Conservation (phyloP, 305 asterid species). For the Fraxinus albicans region DNA sequence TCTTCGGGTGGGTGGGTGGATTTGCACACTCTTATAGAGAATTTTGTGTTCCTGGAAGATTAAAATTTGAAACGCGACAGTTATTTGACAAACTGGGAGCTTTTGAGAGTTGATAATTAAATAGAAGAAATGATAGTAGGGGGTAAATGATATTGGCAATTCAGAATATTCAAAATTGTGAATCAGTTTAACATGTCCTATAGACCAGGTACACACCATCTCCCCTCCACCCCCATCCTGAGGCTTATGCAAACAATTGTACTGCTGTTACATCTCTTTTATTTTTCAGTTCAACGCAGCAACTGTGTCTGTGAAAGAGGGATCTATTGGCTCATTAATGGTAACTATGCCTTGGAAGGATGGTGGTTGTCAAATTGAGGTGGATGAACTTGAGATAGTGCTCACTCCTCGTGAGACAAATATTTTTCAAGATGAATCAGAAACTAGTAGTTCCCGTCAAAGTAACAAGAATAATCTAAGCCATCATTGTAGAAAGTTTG, state of each 20-base stretch:
- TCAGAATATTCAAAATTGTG: not conserved
- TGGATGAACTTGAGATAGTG: constrained; percentile 89
- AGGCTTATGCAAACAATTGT: constrained; percentile 1
- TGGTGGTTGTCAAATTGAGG: constrained; percentile 79
- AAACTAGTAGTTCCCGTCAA: constrained; percentile 36
- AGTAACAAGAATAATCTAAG: constrained; percentile 25
- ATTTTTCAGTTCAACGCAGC: constrained; percentile 71
- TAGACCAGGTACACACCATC: not conserved
- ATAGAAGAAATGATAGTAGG: not conserved
- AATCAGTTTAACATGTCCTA: not conserved
- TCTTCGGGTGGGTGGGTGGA: not conserved
- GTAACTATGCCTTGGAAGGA: constrained; percentile 94
- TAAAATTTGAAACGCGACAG: not conserved
- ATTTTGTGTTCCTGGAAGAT: not conserved
- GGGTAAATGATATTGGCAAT: not conserved
- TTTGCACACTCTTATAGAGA: not conserved
- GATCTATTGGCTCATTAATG: constrained; percentile 81
- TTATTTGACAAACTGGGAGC: not conserved
- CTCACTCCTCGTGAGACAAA: constrained; percentile 59
- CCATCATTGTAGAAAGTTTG: constrained; percentile 41
- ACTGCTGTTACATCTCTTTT: constrained; percentile 24
- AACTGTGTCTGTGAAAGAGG: constrained; percentile 71
- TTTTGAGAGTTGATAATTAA: not conserved
- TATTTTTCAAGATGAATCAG: constrained; percentile 38
- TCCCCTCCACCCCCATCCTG: not conserved